Evolutionary conservation across 2,329 filamentous ascomycete genomes (phyloP), one percentile per base, ranked within the genome.

Genomic region (Botryotinia convoluta): DNA sequence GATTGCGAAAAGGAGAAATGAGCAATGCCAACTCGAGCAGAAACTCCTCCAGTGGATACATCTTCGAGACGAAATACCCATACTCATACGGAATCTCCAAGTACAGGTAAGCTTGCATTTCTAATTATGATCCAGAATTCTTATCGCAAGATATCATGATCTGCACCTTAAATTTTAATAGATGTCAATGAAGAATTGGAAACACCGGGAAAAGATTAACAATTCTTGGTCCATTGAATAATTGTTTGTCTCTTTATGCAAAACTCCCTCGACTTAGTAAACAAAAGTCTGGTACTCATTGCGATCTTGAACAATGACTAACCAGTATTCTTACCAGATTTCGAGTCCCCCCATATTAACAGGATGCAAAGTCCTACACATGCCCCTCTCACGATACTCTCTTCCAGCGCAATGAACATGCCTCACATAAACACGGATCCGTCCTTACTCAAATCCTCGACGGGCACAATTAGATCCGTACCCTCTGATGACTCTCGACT

Each of bases 381-480:
- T 72, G 62, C 64, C 18, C 71, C 71, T 29, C 71, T 72, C 64
- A 42, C 48, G 51, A 72, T 45, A 35, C 71, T 72, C 26, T 72
- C 71, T 51, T 69, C 72, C 29, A 78, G 74, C 75, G 74, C 76
- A 67, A 79, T 81, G 79, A 81, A 81, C 69, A 72, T 75, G 62
- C 60, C 76, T 74, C 75, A 72, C 26, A 42, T 72, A 9, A 69
- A 48, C 37, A 69, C 48, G 20, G 63, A 75, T 32, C 69, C 61
- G 61, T 72, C 73, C 29, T 48, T 73, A 37, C 57, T 72, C 72
- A 79, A 75, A 72, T 72, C 73, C 26, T 67, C 75, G 22, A 76
- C 75, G 29, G 76, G 75, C 37, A 78, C 78, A 35, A 80, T 80
- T 9, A 74, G 79, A 74, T 77, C 79, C 32, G 80, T 81, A n/a